Conservation (phyloP, 2,329 filamentous ascomycete species). For the Nemania sp. region DNA sequence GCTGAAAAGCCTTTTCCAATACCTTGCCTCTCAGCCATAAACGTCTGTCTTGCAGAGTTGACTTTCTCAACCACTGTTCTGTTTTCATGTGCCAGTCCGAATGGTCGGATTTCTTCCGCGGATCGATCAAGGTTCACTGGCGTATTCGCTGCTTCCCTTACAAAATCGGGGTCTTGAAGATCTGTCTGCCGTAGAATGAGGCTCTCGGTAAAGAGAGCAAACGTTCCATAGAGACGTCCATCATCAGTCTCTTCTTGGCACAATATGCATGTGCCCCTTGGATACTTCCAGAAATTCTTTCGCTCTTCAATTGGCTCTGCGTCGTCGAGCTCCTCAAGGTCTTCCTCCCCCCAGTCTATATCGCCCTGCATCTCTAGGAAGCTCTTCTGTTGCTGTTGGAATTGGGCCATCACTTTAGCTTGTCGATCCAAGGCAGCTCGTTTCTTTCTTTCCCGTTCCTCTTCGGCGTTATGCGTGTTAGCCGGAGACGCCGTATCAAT, state of each 20-base stretch:
- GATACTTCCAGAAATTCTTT: constrained; percentile 88
- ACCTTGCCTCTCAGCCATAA: constrained; percentile 80
- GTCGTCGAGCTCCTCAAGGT: constrained; percentile 76
- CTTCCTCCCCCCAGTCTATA: constrained; percentile 90
- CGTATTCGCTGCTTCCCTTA: constrained; percentile 83
- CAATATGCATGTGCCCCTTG: constrained; percentile 90
- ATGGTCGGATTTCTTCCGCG: constrained; percentile 85
- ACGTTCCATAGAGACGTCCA: constrained; percentile 88
- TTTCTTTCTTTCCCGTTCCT: constrained; percentile 86
- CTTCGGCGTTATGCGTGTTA: constrained; percentile 70
- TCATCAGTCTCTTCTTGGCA: constrained; percentile 98
- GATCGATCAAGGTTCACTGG: constrained; percentile 87
- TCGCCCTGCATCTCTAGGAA: constrained; percentile 91
- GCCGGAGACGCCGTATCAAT: constrained; percentile 88
- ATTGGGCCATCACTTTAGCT: constrained; percentile 95
- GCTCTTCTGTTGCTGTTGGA: constrained; percentile 96
- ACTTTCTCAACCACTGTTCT: constrained; percentile 80
- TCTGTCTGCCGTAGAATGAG: constrained; percentile 89
- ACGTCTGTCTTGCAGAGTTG: constrained; percentile 76
- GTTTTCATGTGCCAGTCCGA: constrained; percentile 91
- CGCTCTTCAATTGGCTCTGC: constrained; percentile 70
- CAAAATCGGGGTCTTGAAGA: constrained; percentile 81
- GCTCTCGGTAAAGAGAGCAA: constrained; percentile 89
- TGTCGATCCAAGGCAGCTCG: constrained; percentile 89
- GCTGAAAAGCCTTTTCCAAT: constrained; percentile 91